Evolutionary conservation across 2,329 filamentous ascomycete genomes (phyloP).

Genomic region (Triangularia setosa): DNA sequence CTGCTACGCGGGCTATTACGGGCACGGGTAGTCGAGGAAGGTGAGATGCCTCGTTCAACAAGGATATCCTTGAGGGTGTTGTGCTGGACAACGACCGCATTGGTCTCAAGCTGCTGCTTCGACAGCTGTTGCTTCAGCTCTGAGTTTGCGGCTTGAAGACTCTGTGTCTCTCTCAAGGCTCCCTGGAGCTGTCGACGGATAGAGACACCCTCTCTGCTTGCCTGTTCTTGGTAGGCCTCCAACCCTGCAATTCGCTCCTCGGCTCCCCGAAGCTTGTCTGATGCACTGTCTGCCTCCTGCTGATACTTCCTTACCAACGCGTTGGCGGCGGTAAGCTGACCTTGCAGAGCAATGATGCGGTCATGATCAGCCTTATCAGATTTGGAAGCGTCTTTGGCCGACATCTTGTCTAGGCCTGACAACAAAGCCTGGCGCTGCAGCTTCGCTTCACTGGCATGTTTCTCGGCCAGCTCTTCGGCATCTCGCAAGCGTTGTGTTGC

Average conservation of each 20-base stretch:
- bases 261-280: conserved; percentile 83
- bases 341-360: conserved; percentile 69
- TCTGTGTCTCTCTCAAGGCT: conserved; percentile 76
- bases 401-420: conserved; percentile 73
- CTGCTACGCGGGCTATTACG: conserved; percentile 60
- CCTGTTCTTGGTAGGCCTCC: conserved; percentile 95
- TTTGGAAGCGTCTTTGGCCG: conserved; percentile 48
- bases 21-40: conserved; percentile 66
- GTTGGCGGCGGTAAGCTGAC: conserved; percentile 75
- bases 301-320: conserved; percentile 83
- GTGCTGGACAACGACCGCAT: conserved; percentile 87
- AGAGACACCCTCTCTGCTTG: conserved; percentile 84
- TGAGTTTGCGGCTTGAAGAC: conserved; percentile 73
- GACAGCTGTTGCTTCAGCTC: conserved; percentile 81
- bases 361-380: conserved; percentile 53
- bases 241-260: conserved; percentile 96
- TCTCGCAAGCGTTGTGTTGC: conserved; percentile 72
- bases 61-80: conserved; percentile 91
- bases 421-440: conserved; percentile 81
- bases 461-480: conserved; percentile 82
- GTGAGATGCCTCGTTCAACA: conserved; percentile 80
- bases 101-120: conserved; percentile 86
- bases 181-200: conserved; percentile 87
- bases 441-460: conserved; percentile 80
- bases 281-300: conserved; percentile 77